Percentiles rank a stretch among this genome's conserved stretches.
Evolutionary conservation across 208 protist genomes (phyloP).

Genomic region (Trypanosoma mega): DNA sequence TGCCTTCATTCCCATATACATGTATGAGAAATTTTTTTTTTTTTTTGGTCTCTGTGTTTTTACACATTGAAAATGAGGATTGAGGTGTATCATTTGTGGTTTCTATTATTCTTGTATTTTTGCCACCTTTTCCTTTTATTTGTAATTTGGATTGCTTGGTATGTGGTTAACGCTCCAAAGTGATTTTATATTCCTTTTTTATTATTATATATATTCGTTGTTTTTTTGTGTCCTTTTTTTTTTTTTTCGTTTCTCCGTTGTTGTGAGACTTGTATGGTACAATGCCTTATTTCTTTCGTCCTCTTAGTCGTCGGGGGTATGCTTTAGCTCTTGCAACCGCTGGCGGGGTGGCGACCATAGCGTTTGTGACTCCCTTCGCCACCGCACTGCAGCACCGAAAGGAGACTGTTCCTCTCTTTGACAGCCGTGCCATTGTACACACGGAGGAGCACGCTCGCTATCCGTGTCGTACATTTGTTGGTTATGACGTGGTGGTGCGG

Average conservation of each 20-base stretch:
- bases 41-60: conserved; percentile 1
- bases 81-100: not conserved
- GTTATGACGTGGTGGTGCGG: conserved; percentile 74
- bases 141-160: not conserved
- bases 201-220: not conserved
- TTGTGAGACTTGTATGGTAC: no score
- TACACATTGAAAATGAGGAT: not conserved
- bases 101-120: not conserved
- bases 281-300: conserved; percentile 15
- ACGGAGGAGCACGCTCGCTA: conserved; percentile 67
- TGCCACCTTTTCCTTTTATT: conserved; percentile 16
- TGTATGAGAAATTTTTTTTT: no score
- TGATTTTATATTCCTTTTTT: not conserved
- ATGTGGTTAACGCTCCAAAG: not conserved
- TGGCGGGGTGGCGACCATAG: conserved; percentile 11
- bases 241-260: conserved; percentile 3
- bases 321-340: not conserved
- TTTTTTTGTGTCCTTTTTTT: conserved; percentile 1
- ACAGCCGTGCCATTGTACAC: conserved; percentile 30
- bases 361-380: not conserved
- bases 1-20: no score
- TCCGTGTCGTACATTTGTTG: conserved; percentile 54
- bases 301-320: not conserved
- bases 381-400: conserved; percentile 12
- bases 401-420: conserved; percentile 47